Evolutionary conservation across 495 filamentous ascomycete genomes (phyloP), one percentile per base, ranked within the genome.

Genomic region (Amphirosellinia nigrospora): DNA sequence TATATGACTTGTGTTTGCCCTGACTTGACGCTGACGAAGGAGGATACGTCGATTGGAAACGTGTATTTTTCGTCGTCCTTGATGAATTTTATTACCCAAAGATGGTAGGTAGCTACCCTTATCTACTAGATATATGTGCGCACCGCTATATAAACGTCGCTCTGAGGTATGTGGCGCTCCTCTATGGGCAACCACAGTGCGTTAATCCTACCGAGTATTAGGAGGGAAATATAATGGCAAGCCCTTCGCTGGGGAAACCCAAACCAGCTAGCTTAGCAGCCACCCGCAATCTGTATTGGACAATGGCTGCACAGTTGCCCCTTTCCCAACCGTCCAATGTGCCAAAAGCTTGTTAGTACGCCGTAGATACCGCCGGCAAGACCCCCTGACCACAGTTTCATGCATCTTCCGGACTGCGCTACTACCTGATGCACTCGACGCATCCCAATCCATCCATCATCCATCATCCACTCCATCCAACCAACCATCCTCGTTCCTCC

Each of bases 401-500:
- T 41, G 58, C 58, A 61, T 61, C 19, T 41, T 61, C 58, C n/a
- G 36, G 58, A 26, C 58, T 41, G 58, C 58, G 58, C 58, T 58
- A 43, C 36, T 58, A 34, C 64, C 48, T 58, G 48, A 55, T 39
- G 36, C 64, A 58, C n/a, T n/a, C n/a, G n/a, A n/a, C n/a, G n/a
- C n/a, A n/a, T n/a, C n/a, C n/a, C n/a, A n/a, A n/a, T n/a, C n/a
- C n/a, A n/a, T n/a, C n/a, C n/a, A n/a, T n/a, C n/a, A n/a, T n/a
- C n/a, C n/a, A n/a, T n/a, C n/a, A n/a, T n/a, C n/a, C n/a, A n/a
- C 48, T 66, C 36, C 50, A 45, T 50, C 62, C 62, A 4, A 28
- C n/a, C 32, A 64, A 52, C 62, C 62, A 46, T 52, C 26, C 63
- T 34, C 63, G 46, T 56, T 55, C 38, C 50, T 56, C 64, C 66